Evolutionary conservation across 1,284 basidiomycete genomes (phyloP).

Genomic region (Ceratobasidium sp.): DNA sequence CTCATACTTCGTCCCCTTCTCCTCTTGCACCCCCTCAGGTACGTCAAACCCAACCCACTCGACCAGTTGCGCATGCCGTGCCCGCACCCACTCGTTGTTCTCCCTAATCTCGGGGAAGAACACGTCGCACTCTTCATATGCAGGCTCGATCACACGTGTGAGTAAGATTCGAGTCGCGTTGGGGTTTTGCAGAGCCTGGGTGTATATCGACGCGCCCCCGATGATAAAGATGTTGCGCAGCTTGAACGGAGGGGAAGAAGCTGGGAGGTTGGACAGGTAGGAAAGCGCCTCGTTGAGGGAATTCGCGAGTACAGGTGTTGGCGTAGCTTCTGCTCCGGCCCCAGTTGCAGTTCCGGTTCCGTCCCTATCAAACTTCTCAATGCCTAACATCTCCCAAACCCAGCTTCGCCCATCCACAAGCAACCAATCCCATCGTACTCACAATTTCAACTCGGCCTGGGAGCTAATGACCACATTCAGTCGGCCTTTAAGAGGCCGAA

Average conservation of each 20-base stretch:
- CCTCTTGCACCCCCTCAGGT: constrained; percentile 76
- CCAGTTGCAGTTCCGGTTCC: background rate
- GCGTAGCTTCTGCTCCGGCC: background rate
- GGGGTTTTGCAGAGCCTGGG: constrained; percentile 65
- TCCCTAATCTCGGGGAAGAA: constrained; percentile 79
- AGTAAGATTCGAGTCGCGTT: constrained; percentile 73
- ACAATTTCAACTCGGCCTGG: constrained; percentile 17
- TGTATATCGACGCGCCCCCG: constrained; percentile 89
- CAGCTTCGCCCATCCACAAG: background rate
- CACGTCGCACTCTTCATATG: constrained; percentile 85
- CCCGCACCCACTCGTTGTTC: constrained; percentile 63
- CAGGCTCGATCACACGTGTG: constrained; percentile 81
- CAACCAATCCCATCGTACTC: background rate
- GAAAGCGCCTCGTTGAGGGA: constrained; percentile 32
- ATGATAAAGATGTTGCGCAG: constrained; percentile 75
- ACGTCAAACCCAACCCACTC: constrained; percentile 85
- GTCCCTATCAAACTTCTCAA: constrained; percentile 8
- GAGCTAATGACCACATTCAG: constrained; percentile 85
- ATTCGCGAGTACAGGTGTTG: constrained; percentile 20
- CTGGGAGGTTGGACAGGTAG: background rate
- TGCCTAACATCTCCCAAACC: constrained; percentile 5
- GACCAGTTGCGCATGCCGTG: constrained; percentile 69
- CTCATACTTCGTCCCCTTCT: constrained; percentile 84
- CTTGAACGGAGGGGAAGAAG: background rate
- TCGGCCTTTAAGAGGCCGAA: constrained; percentile 82